Evolutionary conservation across 2,329 filamentous ascomycete genomes (phyloP).

Genomic region (Tolypocladium pustulatum): DNA sequence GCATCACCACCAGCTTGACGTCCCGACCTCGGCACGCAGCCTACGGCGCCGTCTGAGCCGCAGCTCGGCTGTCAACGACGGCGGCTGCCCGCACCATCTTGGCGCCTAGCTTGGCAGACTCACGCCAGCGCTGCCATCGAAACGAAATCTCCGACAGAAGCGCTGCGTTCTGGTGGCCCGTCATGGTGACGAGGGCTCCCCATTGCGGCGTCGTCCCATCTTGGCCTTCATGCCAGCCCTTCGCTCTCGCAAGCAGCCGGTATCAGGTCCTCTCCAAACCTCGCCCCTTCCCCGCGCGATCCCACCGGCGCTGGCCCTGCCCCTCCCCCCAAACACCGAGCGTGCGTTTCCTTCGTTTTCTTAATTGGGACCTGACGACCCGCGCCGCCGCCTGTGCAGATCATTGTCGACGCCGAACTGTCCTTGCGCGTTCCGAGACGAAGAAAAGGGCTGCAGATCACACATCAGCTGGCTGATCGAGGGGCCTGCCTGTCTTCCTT

Average conservation of each 20-base stretch:
- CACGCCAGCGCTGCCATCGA: background rate
- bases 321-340: background rate
- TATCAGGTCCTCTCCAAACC: background rate
- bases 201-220: background rate
- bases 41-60: background rate
- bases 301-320: background rate
- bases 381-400: background rate
- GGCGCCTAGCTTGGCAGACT: background rate
- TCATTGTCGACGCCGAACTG: background rate
- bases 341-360: background rate
- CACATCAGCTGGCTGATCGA: background rate
- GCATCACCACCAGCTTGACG: background rate
- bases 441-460: background rate
- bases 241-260: background rate
- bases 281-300: background rate
- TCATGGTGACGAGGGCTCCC: background rate
- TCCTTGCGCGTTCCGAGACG: background rate
- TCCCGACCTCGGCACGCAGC: background rate
- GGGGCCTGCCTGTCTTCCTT: background rate
- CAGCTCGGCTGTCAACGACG: background rate
- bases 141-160: background rate
- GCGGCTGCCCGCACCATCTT: background rate
- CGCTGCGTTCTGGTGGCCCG: background rate
- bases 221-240: background rate
- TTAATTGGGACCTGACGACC: background rate